Conservation (phyloP, 768 basidiomycete genomes). For the Suillus placidus region DNA sequence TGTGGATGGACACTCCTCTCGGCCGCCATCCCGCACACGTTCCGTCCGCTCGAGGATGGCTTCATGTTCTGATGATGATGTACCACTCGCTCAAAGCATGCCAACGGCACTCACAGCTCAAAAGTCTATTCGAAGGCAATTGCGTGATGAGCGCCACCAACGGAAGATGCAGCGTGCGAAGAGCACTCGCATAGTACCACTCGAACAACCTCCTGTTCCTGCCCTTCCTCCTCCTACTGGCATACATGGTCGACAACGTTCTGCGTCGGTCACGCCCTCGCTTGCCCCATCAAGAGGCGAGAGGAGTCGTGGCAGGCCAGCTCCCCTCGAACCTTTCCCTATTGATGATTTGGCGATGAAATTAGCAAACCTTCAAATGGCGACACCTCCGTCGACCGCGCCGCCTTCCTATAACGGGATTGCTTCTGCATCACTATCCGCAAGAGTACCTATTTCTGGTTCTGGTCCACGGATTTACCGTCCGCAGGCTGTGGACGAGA, state of each 20-base stretch:
- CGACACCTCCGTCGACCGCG: conserved; percentile 19
- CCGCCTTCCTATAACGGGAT: conserved; percentile 17
- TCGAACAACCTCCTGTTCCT: conserved; percentile 21
- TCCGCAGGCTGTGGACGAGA: conserved; percentile 18
- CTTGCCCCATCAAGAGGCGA: conserved; percentile 34
- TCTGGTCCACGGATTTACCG: conserved; percentile 28
- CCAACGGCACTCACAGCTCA: conserved; percentile 85
- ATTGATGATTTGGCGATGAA: conserved; percentile 62
- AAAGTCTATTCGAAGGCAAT: conserved; percentile 72
- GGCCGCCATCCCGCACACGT: conserved; percentile 24
- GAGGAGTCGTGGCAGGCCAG: conserved; percentile 48
- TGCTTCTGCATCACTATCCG: conserved; percentile 12
- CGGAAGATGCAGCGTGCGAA: conserved; percentile 52
- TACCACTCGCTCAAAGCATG: conserved; percentile 81
- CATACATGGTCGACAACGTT: conserved; percentile 32
- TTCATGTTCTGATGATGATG: conserved; percentile 64
- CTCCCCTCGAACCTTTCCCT: conserved; percentile 43
- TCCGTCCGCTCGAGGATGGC: conserved; percentile 23
- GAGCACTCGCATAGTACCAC: conserved; percentile 18
- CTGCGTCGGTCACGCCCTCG: conserved; percentile 30
- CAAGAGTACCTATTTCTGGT: conserved; percentile 15
- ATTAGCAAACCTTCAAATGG: conserved; percentile 53
- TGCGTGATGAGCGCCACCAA: conserved; percentile 66
- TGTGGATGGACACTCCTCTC: conserved; percentile 33
- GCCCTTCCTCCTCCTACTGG: conserved; percentile 26